A percentile compares a stretch with the other conserved stretches of the same genome.
Conservation (phyloP, 176 grass and related monocot species). For the Triticum timopheevii region DNA sequence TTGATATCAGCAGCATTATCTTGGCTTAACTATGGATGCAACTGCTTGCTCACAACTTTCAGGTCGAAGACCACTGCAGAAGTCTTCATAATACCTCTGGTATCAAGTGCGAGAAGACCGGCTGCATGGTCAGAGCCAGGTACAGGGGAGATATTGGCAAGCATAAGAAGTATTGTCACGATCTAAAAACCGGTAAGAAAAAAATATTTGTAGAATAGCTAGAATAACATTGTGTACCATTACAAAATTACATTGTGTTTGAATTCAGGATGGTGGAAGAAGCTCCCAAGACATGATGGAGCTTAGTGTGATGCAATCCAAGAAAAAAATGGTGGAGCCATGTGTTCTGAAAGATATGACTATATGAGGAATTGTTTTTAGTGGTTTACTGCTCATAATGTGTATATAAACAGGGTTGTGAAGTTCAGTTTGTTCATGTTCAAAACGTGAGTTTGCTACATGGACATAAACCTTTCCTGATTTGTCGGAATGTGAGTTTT, state of each 20-base stretch:
- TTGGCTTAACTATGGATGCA: too few species aligned
- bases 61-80: too few species aligned
- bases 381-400: too few species aligned
- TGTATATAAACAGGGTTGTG: too few species aligned
- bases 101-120: background rate
- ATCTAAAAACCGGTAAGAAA: background rate
- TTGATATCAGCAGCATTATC: too few species aligned
- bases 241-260: background rate
- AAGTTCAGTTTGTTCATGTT: too few species aligned
- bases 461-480: too few species aligned
- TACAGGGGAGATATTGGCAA: background rate
- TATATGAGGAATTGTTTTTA: too few species aligned
- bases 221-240: background rate
- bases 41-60: too few species aligned
- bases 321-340: background rate
- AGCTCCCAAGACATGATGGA: background rate
- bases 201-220: background rate
- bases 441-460: too few species aligned
- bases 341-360: too few species aligned
- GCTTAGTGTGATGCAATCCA: background rate
- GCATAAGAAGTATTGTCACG: background rate
- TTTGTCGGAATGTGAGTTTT: too few species aligned
- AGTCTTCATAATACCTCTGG: background rate
- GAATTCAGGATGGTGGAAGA: background rate
- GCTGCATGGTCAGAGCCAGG: background rate